Evolutionary conservation across 345 rosid genomes (phyloP).

Genomic region (Lepidium aucheri): DNA sequence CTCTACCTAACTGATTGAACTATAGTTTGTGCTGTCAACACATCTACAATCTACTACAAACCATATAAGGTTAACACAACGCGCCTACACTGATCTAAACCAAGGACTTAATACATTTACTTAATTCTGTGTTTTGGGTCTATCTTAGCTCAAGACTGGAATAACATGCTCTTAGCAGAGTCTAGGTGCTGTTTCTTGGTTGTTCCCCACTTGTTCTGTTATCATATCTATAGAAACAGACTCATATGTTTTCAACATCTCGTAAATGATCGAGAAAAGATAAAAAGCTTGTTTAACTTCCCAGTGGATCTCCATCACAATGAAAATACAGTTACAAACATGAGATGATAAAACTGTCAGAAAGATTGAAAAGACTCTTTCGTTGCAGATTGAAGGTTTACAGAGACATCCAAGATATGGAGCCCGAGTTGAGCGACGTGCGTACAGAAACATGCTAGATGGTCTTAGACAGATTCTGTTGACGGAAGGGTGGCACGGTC

Average conservation of each 20-base stretch:
- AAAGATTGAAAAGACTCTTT: not conserved
- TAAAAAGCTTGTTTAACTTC: not conserved
- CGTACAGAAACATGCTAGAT: slow-evolving; percentile 77
- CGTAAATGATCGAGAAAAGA: not conserved
- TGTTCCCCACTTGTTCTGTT: slow-evolving; percentile 1
- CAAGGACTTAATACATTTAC: not conserved
- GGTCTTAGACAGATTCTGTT: slow-evolving; percentile 51
- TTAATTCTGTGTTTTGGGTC: not conserved
- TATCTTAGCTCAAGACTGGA: not conserved
- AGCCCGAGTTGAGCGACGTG: slow-evolving; percentile 60
- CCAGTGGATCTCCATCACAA: not conserved
- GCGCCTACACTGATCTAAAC: not conserved
- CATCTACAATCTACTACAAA: not conserved
- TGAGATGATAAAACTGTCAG: not conserved
- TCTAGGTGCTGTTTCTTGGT: not conserved
- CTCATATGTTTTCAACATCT: not conserved
- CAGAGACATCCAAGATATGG: slow-evolving; percentile 86
- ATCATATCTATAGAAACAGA: not conserved
- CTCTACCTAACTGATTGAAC: not conserved
- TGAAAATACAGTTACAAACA: not conserved
- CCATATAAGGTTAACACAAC: not conserved
- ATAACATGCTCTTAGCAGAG: not conserved
- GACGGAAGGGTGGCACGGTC: slow-evolving; percentile 82
- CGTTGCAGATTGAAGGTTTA: slow-evolving; percentile 76
- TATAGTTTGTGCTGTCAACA: not conserved